Evolutionary conservation across 2,329 filamentous ascomycete species (phyloP), one percentile per base, ranked within the genome.

Genomic region (Cordyceps cateniannulata): DNA sequence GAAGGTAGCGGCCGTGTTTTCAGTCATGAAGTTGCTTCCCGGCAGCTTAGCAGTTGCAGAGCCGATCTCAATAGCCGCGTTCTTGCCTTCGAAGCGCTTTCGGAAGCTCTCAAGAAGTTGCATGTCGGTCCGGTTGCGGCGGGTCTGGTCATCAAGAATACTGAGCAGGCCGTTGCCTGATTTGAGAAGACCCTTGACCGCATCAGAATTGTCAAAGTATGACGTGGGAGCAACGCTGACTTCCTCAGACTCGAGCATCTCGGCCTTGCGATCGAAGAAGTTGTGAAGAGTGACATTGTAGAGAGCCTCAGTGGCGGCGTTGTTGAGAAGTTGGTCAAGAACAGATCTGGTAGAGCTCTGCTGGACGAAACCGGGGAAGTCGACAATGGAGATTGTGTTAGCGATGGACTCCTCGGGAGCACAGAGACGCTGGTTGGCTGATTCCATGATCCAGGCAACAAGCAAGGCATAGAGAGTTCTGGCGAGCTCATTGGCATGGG

Each of bases 131-230:
- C 92, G 88, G 67, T 93, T 90, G 59, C 93, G 90, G 53, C 90
- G 88, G 49, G 92, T 96, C 74, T 99, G 95, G 69, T 99, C 95
- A 70, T 99, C 95, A 0, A 99, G 79, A 64, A 99, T 99, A 74
- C 91, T 93, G 22, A 99, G 80, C 44, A 99, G 79, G 49, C 95
- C 95, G 69, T 98, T 98, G 27, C 93, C 91, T 61, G 91, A 82
- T 77, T 98, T 99, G 60, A 99, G 79, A 35, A 99, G 81, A 14
- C 92, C 93, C 69, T 90, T 91, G 63, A 97, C 92, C 10, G 93
- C 92, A 72, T 98, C 95, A 0, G 90, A 92, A 73, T 98, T 99
- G 75, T 99, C 95, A 68, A 97, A 99, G 74, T 98, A 99, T 76
- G 91, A 96, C 0, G 93, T 97, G 0, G 93, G 88, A 2, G 93